phyloP scores from a whole-genome alignment of 73 alveolate genomes.

The Tetrahymena elliotti region DNA sequence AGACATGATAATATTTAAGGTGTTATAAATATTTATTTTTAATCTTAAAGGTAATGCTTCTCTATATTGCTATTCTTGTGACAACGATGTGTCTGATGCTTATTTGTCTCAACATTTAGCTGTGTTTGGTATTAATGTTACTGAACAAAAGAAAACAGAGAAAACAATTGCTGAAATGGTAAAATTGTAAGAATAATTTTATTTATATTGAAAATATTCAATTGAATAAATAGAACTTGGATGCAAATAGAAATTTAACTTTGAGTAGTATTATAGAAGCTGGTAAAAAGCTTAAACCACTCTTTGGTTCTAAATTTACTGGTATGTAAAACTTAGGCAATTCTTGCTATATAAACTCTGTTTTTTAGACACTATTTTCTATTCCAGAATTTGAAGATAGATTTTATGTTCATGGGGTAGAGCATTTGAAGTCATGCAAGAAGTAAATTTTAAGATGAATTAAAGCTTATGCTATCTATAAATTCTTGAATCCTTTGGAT shows the following conservation, averaged over 20 bases:
- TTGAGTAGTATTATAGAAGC: conserved; percentile 91
- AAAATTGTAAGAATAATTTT: background rate
- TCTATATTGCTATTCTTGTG: conserved; percentile 91
- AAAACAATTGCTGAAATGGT: conserved; percentile 95
- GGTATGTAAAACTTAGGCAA: conserved; percentile 98
- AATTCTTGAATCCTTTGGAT: background rate
- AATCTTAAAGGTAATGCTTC: conserved; percentile 82
- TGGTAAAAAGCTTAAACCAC: conserved; percentile 88
- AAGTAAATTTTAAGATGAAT: conserved; percentile 21
- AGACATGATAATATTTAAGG: background rate
- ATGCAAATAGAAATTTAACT: conserved; percentile 78
- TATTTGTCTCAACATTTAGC: conserved; percentile 71
- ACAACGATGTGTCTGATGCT: conserved; percentile 89
- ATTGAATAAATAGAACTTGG: conserved; percentile 43
- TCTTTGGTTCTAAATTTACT: conserved; percentile 96
- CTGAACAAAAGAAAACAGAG: conserved; percentile 93
- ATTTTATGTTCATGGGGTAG: conserved; percentile 59
- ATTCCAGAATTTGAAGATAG: conserved; percentile 80
- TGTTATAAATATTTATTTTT: background rate
- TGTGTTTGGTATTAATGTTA: conserved; percentile 85
- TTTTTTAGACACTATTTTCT: conserved; percentile 84
- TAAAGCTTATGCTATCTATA: background rate
- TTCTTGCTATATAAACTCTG: conserved; percentile 98
- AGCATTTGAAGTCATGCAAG: conserved; percentile 72
- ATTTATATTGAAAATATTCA: background rate